phyloP scores from a whole-genome alignment of 192 early-diverging fungal species.

The Linnemannia hyalina region DNA sequence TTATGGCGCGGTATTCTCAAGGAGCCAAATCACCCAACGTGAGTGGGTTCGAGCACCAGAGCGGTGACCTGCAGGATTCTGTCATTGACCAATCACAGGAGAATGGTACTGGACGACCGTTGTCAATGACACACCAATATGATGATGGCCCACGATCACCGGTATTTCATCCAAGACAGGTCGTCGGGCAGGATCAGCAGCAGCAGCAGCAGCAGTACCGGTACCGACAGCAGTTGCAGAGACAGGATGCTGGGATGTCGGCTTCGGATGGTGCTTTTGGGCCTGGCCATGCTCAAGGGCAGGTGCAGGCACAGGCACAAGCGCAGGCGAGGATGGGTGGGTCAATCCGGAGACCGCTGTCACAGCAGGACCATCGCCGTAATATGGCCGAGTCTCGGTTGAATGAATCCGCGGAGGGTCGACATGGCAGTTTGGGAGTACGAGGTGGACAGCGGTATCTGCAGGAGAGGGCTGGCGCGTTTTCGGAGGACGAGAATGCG shows the following conservation, averaged over 20 bases:
- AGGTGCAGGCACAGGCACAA: not conserved
- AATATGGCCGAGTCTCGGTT: not conserved
- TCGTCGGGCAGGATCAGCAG: constrained; percentile 10
- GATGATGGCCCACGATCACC: not conserved
- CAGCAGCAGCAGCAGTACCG: not conserved
- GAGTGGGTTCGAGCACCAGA: not conserved
- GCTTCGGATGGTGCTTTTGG: constrained; percentile 15
- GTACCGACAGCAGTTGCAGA: not conserved
- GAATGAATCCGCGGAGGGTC: not conserved
- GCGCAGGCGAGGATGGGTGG: not conserved
- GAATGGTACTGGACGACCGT: not conserved
- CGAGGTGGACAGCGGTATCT: constrained; percentile 3
- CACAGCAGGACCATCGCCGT: constrained; percentile 31
- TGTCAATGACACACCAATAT: not conserved
- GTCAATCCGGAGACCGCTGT: constrained; percentile 12
- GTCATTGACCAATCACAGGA: not conserved
- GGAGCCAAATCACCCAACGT: constrained; percentile 19
- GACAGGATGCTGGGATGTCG: constrained; percentile 6
- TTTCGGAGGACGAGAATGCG: constrained; percentile 39
- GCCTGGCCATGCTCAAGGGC: not conserved
- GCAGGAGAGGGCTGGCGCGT: constrained; percentile 15
- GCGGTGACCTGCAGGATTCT: not conserved
- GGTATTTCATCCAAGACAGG: not conserved
- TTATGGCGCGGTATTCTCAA: constrained; percentile 35
- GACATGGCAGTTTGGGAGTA: constrained; percentile 12